Evolutionary conservation across 2,329 filamentous ascomycete species (phyloP), one percentile per base, ranked within the genome.

Genomic region (Helotiales sp.): DNA sequence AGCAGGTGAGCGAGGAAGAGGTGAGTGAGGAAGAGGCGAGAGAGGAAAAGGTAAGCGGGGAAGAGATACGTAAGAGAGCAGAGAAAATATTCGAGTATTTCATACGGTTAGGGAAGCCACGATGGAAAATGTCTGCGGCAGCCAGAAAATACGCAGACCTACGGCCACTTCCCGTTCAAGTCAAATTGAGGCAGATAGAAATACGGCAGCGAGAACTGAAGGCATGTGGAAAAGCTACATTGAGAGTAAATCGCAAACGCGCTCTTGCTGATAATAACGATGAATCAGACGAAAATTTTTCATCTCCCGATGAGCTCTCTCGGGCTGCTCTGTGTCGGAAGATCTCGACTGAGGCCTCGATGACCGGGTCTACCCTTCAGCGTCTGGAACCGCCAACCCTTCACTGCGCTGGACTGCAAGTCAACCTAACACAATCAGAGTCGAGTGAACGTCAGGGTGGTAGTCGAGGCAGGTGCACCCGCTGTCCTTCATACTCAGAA

Each of bases 101-200:
- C 22, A 52, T 52, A 19, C 24, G 49, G 22, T 22, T 52, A 17
- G 49, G 49, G 33, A 52, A 40, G 33, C 49, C 33, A 38, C 49
- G 38, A 19, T 40, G 49, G 33, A 40, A 38, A 17, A 38, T 5
- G 33, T 52, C 49, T 40, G 12, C 27, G 29, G 55, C 46, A 55
- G 55, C 55, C 44, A 55, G 55, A 61, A 54, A 54, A 22, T 36
- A 54, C 22, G 47, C 31, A 57, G 52, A 33, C 52, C 27, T 31
- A 30, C 53, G 42, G 48, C 56, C 27, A 46, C 52, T 47, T 59
- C 57, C 33, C 44, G 42, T 54, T 56, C 42, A 57, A 54, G 38
- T 62, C 50, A 25, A 59, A 54, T 57, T 62, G 36, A 51, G 52
- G 53, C 49, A 52, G 27, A 59, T 36, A 57, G 53, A 56, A 61